These are phyloP conservation scores for Solanum okadae DNA, from an alignment of 257 asterid genomes.

Conservation along the genomic window DNA sequence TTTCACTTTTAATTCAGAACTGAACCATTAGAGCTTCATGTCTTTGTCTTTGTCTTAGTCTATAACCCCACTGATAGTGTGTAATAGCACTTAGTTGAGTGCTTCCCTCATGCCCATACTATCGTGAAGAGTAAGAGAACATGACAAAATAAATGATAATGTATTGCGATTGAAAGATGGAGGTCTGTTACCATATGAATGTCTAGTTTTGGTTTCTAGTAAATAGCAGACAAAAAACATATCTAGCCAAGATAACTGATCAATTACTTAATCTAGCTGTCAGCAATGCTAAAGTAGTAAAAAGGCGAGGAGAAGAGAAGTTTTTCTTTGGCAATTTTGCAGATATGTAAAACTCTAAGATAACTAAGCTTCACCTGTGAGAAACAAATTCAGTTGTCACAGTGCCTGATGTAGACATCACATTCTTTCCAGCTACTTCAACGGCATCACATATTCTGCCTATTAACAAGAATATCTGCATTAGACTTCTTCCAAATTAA, in stretches of 20 bases:
- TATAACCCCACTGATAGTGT: neutral
- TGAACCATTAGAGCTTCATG: neutral
- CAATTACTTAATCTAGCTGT: neutral
- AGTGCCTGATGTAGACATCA: constrained; percentile 78
- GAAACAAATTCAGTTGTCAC: constrained; percentile 87
- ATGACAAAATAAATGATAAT: neutral
- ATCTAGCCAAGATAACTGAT: neutral
- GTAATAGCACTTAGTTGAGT: neutral
- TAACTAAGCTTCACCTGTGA: constrained; percentile 40
- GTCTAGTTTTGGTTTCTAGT: neutral
- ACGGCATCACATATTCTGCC: constrained; percentile 90
- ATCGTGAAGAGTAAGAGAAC: neutral
- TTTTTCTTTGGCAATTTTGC: neutral
- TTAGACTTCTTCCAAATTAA: neutral
- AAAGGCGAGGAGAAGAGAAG: neutral
- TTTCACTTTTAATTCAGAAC: neutral
- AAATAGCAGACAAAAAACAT: neutral
- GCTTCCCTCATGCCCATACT: neutral
- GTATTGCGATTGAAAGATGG: neutral
- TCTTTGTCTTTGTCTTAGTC: neutral
- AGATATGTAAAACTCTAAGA: neutral
- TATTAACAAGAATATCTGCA: constrained; percentile 5
- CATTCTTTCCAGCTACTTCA: constrained; percentile 91
- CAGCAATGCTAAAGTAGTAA: neutral
- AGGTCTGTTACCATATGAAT: neutral